Base-by-base conservation (phyloP, 177 flowering plant species). In the Vitis hybrid region DNA sequence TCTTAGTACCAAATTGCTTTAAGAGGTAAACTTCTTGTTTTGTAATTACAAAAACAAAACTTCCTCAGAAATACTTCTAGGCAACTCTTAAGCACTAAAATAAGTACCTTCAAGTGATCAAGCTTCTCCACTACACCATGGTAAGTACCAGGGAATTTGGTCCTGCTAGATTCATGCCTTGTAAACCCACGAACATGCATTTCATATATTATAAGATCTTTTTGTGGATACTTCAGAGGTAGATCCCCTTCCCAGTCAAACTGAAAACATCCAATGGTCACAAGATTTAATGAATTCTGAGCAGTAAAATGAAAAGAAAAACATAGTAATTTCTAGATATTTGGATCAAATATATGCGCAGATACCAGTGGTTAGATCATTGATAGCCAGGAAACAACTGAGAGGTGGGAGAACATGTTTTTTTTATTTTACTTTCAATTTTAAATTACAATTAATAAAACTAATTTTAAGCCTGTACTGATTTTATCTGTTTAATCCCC, bases 181-280 rank as follows among this genome's bases (percentile, higher is more conserved):
- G 98, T 94, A 74, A 88, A 94, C 19, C 97, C 98, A 67, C 98
- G 95, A 65, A 94, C 94, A 82, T 94, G 98, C 92, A 92, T 87
- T 85, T 94, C 98, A 83, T 94, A 94, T 62, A 94, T 84, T 62
- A 94, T 75, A 71, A 91, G 93, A 80, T 94, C 97, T 70, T 71
- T 86, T 57, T 92, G 95, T 34, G 88, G 87, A 72, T 77, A 64
- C 60, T 69, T 83, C 79, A 91, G 78, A 62, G 97, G 97, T 67
- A 89, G 71, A 84, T 94, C 98, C 56, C 98, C 98, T 81, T 94
- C 93, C 98, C 98, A 94, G 67, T 94, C 97, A 82, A 92, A 91
- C 97, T 94, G 84, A 70, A 83, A 71, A 74, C 19, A 70, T 57
- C 62, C 71, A 62, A 67, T 50, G 15, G 63, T 52, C 13, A 54